phyloP scores from a whole-genome alignment of 495 filamentous ascomycete species.

The Hyaloscypha finlandica region DNA sequence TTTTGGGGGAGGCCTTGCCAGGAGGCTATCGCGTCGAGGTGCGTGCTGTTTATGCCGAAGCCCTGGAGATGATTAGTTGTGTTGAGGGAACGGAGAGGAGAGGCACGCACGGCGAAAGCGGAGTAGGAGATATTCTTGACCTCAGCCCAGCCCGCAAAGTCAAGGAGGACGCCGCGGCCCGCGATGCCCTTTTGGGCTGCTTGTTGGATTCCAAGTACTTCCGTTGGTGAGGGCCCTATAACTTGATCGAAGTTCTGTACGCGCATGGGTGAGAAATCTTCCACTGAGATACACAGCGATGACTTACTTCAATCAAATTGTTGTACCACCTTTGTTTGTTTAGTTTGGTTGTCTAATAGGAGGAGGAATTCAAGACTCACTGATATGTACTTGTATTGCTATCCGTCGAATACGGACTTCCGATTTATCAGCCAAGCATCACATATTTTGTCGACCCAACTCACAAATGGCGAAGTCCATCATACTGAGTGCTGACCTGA shows the following conservation, averaged over 20 bases:
- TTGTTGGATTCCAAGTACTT: conserved; percentile 32
- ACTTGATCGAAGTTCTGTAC: conserved; percentile 46
- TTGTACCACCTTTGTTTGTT: conserved; percentile 24
- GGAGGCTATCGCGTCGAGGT: neutral
- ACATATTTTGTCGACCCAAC: neutral
- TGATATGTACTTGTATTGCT: conserved; percentile 1
- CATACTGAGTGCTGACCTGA: conserved; percentile 9
- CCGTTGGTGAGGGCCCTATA: conserved; percentile 24
- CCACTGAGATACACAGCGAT: neutral
- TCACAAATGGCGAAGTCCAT: conserved; percentile 3
- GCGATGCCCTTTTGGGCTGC: conserved; percentile 54
- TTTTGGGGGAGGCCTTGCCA: conserved; percentile 39
- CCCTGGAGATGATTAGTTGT: neutral
- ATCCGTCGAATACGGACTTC: neutral
- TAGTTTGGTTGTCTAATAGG: neutral
- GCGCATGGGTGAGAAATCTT: conserved; percentile 53
- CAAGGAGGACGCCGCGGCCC: conserved; percentile 52
- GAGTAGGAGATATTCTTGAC: conserved; percentile 51
- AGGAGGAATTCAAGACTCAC: neutral
- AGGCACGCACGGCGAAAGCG: conserved; percentile 53
- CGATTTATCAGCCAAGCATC: neutral
- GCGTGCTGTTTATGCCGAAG: neutral
- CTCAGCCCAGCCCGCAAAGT: conserved; percentile 39
- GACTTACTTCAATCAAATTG: conserved; percentile 19
- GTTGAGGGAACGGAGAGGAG: conserved; percentile 10